Evolutionary conservation across 2,329 filamentous ascomycete species (phyloP).

Genomic region (Ascochyta lentis): DNA sequence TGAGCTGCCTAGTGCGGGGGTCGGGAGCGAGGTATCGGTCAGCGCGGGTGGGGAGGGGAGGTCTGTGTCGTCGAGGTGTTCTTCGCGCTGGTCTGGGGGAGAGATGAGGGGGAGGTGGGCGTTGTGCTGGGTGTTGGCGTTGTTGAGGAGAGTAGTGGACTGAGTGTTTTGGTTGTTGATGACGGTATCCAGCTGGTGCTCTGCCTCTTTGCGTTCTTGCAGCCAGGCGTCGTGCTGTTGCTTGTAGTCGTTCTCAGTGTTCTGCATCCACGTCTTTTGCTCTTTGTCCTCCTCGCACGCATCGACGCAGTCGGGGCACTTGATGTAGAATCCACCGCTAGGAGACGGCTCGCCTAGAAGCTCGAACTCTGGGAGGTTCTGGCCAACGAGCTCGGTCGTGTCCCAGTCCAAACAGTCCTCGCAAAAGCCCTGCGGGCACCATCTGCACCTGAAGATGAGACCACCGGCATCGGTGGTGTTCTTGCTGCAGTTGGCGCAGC

Average conservation of each 20-base stretch:
- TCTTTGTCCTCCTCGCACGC: conserved; percentile 23
- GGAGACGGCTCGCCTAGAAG: conserved; percentile 54
- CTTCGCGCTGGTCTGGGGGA: too few relatives aligned
- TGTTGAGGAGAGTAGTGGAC: neutral
- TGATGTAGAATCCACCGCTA: conserved; percentile 59
- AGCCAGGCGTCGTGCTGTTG: conserved; percentile 34
- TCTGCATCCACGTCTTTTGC: conserved; percentile 32
- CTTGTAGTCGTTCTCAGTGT: conserved; percentile 30
- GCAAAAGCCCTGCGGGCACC: conserved; percentile 63
- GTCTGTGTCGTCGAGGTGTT: conserved; percentile 22
- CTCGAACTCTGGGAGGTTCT: conserved; percentile 61
- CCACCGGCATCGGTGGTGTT: conserved; percentile 59
- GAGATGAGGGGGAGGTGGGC: neutral
- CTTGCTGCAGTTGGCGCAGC: conserved; percentile 61
- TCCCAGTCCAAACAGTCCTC: conserved; percentile 66
- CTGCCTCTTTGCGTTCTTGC: conserved; percentile 23
- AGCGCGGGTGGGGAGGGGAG: conserved; percentile 31
- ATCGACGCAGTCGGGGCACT: conserved; percentile 55
- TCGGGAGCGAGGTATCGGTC: conserved; percentile 35
- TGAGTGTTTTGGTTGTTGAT: neutral
- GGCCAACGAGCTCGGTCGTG: conserved; percentile 57
- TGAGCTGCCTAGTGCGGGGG: conserved; percentile 30
- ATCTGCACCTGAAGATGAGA: conserved; percentile 61
- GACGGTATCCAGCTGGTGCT: conserved; percentile 17
- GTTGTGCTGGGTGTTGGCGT: neutral